These are phyloP conservation scores for Guadua angustifolia DNA, from an alignment of 176 grass and related monocot species.

Conservation along the genomic window DNA sequence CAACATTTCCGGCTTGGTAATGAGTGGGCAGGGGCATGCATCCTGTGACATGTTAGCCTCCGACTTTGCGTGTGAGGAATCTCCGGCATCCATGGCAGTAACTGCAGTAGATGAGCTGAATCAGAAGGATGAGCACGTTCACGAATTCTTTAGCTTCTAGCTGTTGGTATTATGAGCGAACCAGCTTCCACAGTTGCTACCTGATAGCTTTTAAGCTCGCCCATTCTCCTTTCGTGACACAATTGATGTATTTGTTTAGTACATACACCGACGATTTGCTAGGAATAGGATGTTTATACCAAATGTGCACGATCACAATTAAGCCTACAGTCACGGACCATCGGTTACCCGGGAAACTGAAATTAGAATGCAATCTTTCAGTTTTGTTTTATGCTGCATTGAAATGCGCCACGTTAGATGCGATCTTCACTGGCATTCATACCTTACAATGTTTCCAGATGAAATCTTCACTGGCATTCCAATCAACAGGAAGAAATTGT, in stretches of 20 bases:
- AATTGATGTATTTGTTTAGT: background rate
- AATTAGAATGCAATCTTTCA: background rate
- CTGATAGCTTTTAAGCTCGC: background rate
- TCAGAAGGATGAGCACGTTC: background rate
- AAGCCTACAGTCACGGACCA: background rate
- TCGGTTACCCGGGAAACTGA: background rate
- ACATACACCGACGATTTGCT: background rate
- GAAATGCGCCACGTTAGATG: background rate
- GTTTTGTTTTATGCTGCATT: background rate
- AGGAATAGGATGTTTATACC: background rate
- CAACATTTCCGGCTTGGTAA: background rate
- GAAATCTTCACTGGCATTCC: background rate
- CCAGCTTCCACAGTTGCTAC: background rate
- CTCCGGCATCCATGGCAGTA: background rate
- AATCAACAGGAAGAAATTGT: background rate
- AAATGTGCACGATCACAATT: background rate
- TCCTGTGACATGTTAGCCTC: slow-evolving; percentile 1
- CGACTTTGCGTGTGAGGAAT: background rate
- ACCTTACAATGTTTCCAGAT: background rate
- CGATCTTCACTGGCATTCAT: background rate
- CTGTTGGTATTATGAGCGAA: background rate
- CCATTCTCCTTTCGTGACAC: background rate
- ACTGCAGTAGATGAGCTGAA: background rate
- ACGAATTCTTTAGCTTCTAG: background rate
- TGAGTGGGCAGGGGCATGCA: background rate